These are phyloP conservation scores for Boletus edulis DNA, from an alignment of 768 basidiomycete genomes.

Conservation along the genomic window DNA sequence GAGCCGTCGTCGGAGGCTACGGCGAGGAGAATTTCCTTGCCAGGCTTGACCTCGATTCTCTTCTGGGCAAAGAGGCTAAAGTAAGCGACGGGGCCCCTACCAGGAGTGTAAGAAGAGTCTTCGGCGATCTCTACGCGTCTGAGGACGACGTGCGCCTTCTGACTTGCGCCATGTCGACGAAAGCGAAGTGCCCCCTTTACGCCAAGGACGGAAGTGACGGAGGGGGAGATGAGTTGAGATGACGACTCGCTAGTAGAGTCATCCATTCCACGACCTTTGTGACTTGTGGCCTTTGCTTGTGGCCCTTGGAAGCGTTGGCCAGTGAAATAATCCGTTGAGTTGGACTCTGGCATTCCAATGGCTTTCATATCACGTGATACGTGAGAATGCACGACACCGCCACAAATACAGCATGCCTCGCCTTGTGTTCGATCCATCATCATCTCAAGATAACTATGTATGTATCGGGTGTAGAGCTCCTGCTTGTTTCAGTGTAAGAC, in stretches of 20 bases:
- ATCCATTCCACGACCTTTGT: constrained; percentile 29
- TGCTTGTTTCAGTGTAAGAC: no score
- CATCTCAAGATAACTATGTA: no score
- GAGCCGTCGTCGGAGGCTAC: constrained; percentile 50
- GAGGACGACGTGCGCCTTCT: constrained; percentile 67
- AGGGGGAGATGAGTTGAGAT: constrained; percentile 24
- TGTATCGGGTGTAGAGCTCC: no score
- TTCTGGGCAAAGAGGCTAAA: constrained; percentile 70
- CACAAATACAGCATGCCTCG: background rate
- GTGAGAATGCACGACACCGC: constrained; percentile 15
- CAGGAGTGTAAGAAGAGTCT: constrained; percentile 42
- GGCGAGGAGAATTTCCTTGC: constrained; percentile 66
- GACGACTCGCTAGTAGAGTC: constrained; percentile 39
- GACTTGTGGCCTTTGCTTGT: constrained; percentile 12
- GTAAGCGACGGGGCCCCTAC: constrained; percentile 41
- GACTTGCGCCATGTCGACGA: constrained; percentile 61
- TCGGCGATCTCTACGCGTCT: constrained; percentile 55
- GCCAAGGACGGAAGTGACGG: constrained; percentile 56
- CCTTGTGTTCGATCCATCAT: no score
- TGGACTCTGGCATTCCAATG: background rate
- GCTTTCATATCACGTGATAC: constrained; percentile 19
- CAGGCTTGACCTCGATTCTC: constrained; percentile 66
- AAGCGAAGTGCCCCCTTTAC: constrained; percentile 62
- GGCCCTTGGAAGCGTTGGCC: constrained; percentile 3
- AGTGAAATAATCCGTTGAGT: background rate